Percentiles rank a stretch among this genome's conserved stretches.
Evolutionary conservation across 352 stramenopile genomes (phyloP).

Genomic region (Blastocystis sp.): DNA sequence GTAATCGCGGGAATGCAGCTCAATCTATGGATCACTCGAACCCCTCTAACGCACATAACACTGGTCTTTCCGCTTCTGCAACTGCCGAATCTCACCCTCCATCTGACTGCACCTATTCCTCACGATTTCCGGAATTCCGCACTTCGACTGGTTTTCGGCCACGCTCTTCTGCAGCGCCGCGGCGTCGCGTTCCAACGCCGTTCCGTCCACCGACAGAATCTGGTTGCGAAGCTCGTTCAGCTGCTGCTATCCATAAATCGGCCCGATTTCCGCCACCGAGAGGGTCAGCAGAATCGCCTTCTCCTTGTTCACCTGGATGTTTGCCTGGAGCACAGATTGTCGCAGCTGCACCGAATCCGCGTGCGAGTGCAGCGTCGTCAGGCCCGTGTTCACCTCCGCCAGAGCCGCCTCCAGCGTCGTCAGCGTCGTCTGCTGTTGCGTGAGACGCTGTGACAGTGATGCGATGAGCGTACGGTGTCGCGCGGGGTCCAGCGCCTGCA

Average conservation of each 20-base stretch:
- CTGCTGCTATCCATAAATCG: conserved; percentile 12
- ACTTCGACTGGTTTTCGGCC: conserved; percentile 48
- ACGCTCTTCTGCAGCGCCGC: not conserved
- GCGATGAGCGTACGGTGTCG: not conserved
- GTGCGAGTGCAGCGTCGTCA: not conserved
- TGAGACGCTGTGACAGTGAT: not conserved
- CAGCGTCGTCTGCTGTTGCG: not conserved
- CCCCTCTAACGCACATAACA: not conserved
- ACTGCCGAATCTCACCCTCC: conserved; percentile 56
- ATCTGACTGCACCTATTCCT: conserved; percentile 40
- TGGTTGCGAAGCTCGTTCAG: conserved; percentile 11
- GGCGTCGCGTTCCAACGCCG: conserved; percentile 20
- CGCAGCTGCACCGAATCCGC: conserved; percentile 11
- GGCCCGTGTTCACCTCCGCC: not conserved
- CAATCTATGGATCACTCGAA: not conserved
- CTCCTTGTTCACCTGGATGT: conserved; percentile 12
- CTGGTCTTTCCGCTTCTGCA: conserved; percentile 51
- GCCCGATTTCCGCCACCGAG: not conserved
- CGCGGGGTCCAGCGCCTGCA: not conserved
- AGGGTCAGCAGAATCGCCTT: not conserved
- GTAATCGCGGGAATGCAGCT: conserved; percentile 76
- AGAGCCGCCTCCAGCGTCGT: not conserved
- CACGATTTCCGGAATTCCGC: not conserved
- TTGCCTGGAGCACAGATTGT: not conserved
- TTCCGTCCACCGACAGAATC: not conserved